phyloP scores from a whole-genome alignment of 2,329 filamentous ascomycete genomes.

The Calonectria pteridis region DNA sequence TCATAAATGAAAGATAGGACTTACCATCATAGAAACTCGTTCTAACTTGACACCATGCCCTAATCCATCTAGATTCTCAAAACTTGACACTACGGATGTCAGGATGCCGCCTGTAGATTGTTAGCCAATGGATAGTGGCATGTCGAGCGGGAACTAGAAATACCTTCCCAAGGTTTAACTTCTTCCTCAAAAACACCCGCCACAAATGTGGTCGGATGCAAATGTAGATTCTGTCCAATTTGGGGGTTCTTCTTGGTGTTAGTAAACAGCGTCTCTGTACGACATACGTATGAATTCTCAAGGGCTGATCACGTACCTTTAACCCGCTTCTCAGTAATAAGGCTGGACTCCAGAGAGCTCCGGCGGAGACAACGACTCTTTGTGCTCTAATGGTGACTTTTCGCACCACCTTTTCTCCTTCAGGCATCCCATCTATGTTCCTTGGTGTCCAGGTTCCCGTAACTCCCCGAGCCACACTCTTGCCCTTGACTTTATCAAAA shows the following conservation, averaged over 20 bases:
- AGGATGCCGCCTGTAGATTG: constrained; percentile 5
- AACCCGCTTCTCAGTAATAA: constrained; percentile 10
- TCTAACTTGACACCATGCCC: constrained; percentile 23
- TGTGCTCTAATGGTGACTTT: constrained; percentile 15
- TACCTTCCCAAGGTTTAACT: constrained; percentile 19
- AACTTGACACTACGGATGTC: constrained; percentile 12
- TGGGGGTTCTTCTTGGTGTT: constrained; percentile 11
- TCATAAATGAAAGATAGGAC: neutral
- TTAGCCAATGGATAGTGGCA: neutral
- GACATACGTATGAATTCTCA: too few relatives aligned
- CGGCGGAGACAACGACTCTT: constrained; percentile 13
- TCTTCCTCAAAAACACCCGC: constrained; percentile 14
- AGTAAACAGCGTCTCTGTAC: neutral
- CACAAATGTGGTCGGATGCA: constrained; percentile 14
- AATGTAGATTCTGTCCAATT: constrained; percentile 14
- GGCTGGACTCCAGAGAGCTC: constrained; percentile 1
- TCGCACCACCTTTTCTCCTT: neutral
- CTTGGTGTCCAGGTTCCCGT: constrained; percentile 76
- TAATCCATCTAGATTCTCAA: constrained; percentile 22
- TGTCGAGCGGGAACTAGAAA: neutral
- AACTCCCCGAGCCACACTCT: constrained; percentile 73
- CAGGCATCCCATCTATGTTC: neutral
- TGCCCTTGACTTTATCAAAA: constrained; percentile 65
- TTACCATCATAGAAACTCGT: constrained; percentile 17
- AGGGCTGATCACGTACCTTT: neutral